phyloP scores from a whole-genome alignment of 352 stramenopile species.

The Phytophthora tubulina region DNA sequence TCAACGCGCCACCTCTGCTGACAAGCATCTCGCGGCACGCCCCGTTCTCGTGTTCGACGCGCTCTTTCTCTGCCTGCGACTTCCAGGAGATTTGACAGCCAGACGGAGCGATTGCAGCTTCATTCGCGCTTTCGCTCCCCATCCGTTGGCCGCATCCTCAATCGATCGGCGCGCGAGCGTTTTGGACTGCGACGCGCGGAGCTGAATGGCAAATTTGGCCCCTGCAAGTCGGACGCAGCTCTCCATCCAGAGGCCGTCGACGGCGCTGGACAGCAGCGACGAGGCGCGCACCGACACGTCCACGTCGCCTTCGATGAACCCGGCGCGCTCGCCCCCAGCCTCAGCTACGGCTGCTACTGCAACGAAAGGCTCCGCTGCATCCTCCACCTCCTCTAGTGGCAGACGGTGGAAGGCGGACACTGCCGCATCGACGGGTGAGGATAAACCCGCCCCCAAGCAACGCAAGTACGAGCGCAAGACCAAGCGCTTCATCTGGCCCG shows the following conservation, averaged over 20 bases:
- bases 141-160: constrained; percentile 33
- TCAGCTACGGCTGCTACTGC: background rate
- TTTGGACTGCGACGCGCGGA: constrained; percentile 20
- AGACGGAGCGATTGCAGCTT: constrained; percentile 29
- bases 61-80: constrained; percentile 30
- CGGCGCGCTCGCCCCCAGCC: constrained; percentile 21
- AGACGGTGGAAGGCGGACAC: constrained; percentile 36
- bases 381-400: constrained; percentile 14
- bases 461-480: constrained; percentile 92
- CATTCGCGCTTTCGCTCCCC: constrained; percentile 37
- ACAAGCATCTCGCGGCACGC: constrained; percentile 14
- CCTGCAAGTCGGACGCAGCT: constrained; percentile 31
- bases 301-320: constrained; percentile 46
- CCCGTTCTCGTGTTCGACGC: background rate
- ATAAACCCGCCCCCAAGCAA: constrained; percentile 49
- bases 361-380: background rate
- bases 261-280: constrained; percentile 48
- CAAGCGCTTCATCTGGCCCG: constrained; percentile 89
- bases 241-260: constrained; percentile 31
- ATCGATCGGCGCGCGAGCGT: background rate
- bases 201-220: constrained; percentile 47
- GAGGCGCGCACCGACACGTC: constrained; percentile 49
- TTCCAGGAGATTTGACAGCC: constrained; percentile 38
- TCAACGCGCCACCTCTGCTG: background rate
- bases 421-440: constrained; percentile 2